Evolutionary conservation across 2,329 filamentous ascomycete species (phyloP).

Genomic region (Gaeumannomyces tritici): DNA sequence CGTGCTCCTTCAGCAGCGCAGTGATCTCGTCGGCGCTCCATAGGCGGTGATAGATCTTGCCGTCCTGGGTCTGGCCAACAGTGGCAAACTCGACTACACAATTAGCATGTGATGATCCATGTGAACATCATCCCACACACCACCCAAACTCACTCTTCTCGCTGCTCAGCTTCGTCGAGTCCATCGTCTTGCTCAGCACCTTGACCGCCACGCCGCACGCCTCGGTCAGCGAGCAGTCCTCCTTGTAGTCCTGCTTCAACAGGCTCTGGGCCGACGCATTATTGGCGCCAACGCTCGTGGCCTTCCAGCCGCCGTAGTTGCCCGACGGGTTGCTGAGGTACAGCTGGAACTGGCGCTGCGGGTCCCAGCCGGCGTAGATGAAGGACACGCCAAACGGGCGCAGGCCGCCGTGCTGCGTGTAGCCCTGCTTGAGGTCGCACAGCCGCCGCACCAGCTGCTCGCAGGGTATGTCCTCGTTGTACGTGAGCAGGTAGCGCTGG

Average conservation of each 20-base stretch:
- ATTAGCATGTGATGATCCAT: too few relatives aligned
- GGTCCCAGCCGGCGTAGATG: conserved; percentile 98
- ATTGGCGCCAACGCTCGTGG: conserved; percentile 94
- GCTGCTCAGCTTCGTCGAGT: conserved; percentile 95
- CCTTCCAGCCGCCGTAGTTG: conserved; percentile 99
- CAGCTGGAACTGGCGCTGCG: conserved; percentile 91
- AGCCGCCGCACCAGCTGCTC: conserved; percentile 94
- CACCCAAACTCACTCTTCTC: conserved; percentile 88
- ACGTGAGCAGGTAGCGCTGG: conserved; percentile 94
- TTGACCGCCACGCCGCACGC: conserved; percentile 97
- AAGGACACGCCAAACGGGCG: conserved; percentile 97
- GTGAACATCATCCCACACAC: too few relatives aligned
- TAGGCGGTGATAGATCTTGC: conserved; percentile 95
- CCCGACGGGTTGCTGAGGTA: conserved; percentile 98
- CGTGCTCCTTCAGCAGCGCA: conserved; percentile 86
- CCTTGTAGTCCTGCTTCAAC: conserved; percentile 99
- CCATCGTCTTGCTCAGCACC: conserved; percentile 99
- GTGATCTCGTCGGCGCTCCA: conserved; percentile 98
- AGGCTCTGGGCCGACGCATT: conserved; percentile 95
- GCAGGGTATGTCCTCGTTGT: conserved; percentile 99
- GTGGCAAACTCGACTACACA: conserved; percentile 88
- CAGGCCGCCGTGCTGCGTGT: conserved; percentile 97
- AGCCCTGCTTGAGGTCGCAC: conserved; percentile 97
- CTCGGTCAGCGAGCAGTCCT: conserved; percentile 92
- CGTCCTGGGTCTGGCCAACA: conserved; percentile 87